Evolutionary conservation across 1,284 basidiomycete species (phyloP).

Genomic region (Ganoderma meredithae): DNA sequence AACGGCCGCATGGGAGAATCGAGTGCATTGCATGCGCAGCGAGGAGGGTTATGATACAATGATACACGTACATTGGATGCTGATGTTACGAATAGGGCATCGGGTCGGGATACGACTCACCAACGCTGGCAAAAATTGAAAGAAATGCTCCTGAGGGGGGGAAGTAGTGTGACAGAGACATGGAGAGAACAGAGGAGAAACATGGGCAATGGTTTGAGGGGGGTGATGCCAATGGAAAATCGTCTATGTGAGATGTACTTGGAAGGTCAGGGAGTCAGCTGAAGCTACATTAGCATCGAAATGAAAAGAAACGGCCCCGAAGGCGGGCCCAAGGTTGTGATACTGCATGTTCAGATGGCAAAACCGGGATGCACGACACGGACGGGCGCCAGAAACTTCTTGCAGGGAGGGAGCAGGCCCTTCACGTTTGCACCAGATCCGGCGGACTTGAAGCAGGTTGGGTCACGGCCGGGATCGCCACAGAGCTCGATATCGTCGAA

Average conservation of each 20-base stretch:
- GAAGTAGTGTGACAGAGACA: background rate
- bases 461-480: background rate
- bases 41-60: background rate
- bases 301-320: background rate
- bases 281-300: background rate
- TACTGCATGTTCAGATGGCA: background rate
- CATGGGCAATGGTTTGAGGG: background rate
- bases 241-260: background rate
- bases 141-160: background rate
- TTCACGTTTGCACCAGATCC: background rate
- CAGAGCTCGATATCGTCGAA: background rate
- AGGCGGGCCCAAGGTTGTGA: background rate
- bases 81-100: background rate
- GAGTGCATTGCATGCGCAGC: background rate
- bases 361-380: background rate
- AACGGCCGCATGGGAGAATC: background rate
- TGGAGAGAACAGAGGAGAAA: background rate
- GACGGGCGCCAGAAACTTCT: background rate
- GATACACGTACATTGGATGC: background rate
- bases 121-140: background rate
- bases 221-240: background rate
- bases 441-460: background rate
- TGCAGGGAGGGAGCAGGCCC: background rate
- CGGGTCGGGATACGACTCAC: background rate
- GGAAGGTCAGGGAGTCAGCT: background rate